A percentile compares a stretch with the other conserved stretches of the same genome.
phyloP scores from a whole-genome alignment of 208 protist genomes.

The Leishmania gerbilli region DNA sequence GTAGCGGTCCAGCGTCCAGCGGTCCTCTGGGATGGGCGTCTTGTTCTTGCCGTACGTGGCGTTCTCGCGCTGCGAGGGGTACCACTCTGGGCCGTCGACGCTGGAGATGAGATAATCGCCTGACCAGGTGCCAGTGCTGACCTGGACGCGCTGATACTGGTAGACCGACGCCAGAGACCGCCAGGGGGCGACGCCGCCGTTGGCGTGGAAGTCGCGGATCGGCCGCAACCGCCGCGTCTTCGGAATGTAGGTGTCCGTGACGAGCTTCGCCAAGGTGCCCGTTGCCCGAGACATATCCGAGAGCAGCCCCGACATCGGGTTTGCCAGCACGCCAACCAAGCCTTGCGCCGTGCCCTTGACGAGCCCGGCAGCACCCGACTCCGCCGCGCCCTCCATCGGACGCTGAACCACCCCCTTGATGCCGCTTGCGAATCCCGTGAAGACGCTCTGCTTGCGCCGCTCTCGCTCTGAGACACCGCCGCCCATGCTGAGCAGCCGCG shows the following conservation, averaged over 20 bases:
- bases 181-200: constrained; percentile 74
- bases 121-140: constrained; percentile 36
- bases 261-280: constrained; percentile 57
- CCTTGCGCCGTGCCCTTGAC: constrained; percentile 86
- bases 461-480: constrained; percentile 56
- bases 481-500: constrained; percentile 65
- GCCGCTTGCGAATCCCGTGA: constrained; percentile 65
- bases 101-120: constrained; percentile 42
- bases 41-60: constrained; percentile 38
- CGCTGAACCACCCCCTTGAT: constrained; percentile 82
- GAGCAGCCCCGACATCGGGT: constrained; percentile 85
- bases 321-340: constrained; percentile 81
- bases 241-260: constrained; percentile 78
- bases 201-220: constrained; percentile 72
- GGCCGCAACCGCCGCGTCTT: constrained; percentile 57
- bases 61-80: constrained; percentile 51
- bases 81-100: constrained; percentile 72
- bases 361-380: constrained; percentile 78
- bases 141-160: constrained; percentile 72
- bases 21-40: constrained; percentile 22
- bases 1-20: constrained; percentile 69
- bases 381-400: constrained; percentile 81
- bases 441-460: constrained; percentile 52
- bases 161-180: constrained; percentile 60
- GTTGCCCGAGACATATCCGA: constrained; percentile 77